Percentiles rank a stretch among this genome's conserved stretches.
Evolutionary conservation across 2,329 filamentous ascomycete species (phyloP).

Genomic region (Claviceps humidiphila): DNA sequence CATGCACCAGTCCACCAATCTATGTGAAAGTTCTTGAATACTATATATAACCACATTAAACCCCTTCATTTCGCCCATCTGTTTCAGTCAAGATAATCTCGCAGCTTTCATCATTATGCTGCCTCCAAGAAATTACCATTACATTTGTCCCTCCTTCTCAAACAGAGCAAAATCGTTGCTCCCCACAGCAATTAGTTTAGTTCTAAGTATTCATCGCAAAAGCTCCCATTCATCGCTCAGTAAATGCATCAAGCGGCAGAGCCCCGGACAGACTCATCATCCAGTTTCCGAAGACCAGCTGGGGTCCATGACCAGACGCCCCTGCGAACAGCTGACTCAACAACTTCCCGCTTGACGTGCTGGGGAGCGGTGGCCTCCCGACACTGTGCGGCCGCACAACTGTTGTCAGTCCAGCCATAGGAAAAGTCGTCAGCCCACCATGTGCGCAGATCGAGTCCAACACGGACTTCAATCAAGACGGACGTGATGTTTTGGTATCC

Average conservation of each 20-base stretch:
- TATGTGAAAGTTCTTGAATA: slow-evolving; percentile 4
- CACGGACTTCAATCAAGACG: slow-evolving; percentile 23
- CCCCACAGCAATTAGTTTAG: slow-evolving; percentile 15
- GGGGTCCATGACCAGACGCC: slow-evolving; percentile 23
- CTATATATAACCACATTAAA: slow-evolving; percentile 11
- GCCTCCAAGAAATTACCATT: slow-evolving; percentile 20
- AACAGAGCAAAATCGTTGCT: slow-evolving; percentile 16
- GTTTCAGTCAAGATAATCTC: slow-evolving; percentile 17
- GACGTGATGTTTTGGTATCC: slow-evolving; percentile 27
- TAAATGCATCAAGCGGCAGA: slow-evolving; percentile 16
- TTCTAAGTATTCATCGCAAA: slow-evolving; percentile 11
- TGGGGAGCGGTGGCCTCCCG: slow-evolving; percentile 16
- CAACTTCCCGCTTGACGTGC: slow-evolving; percentile 19
- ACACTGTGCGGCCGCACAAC: slow-evolving; percentile 24
- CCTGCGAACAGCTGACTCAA: slow-evolving; percentile 17
- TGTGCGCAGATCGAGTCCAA: slow-evolving; percentile 23
- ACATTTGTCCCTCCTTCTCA: slow-evolving; percentile 14
- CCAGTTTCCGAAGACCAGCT: slow-evolving; percentile 18
- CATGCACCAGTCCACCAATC: neutral
- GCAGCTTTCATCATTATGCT: slow-evolving; percentile 19
- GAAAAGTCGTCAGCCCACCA: slow-evolving; percentile 30
- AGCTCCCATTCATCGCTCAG: slow-evolving; percentile 5
- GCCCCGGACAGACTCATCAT: slow-evolving; percentile 19
- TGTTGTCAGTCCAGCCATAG: slow-evolving; percentile 28
- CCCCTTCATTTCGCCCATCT: slow-evolving; percentile 11